Percentiles rank a stretch among this genome's conserved stretches.
Conservation (phyloP, 345 rosid genomes). For the Linum usitatissimum region DNA sequence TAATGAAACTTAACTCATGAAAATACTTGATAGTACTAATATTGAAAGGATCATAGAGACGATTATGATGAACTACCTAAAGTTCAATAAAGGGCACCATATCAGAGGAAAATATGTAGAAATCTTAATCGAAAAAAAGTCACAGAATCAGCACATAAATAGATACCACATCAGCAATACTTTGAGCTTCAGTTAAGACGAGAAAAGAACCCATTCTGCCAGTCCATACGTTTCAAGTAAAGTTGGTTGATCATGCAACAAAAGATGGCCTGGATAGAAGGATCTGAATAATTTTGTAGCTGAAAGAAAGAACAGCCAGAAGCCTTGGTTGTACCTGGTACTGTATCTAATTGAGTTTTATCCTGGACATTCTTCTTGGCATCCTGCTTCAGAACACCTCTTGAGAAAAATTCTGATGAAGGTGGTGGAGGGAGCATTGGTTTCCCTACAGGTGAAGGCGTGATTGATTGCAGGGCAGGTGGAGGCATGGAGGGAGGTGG, state of each 20-base stretch:
- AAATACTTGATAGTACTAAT: slow-evolving; percentile 1
- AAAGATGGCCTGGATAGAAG: not conserved
- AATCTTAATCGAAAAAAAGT: too few relatives aligned
- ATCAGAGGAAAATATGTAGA: too few relatives aligned
- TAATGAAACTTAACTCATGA: slow-evolving; percentile 3
- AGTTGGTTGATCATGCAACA: too few relatives aligned
- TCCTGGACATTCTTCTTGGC: slow-evolving; percentile 16
- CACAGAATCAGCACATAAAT: too few relatives aligned
- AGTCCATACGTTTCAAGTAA: too few relatives aligned
- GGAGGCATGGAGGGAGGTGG: slow-evolving; percentile 29
- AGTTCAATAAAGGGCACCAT: not conserved
- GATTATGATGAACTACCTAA: not conserved
- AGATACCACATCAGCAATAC: too few relatives aligned
- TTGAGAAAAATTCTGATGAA: slow-evolving; percentile 40
- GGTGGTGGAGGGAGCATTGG: slow-evolving; percentile 51
- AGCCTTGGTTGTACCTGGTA: slow-evolving; percentile 37
- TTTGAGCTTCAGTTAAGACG: too few relatives aligned
- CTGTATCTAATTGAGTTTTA: slow-evolving; percentile 27
- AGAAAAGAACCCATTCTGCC: too few relatives aligned
- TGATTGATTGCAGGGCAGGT: slow-evolving; percentile 34
- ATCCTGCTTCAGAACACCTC: slow-evolving; percentile 16
- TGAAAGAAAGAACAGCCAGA: not conserved
- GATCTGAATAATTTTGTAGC: slow-evolving; percentile 4
- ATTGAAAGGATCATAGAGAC: not conserved
- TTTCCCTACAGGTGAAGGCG: too few relatives aligned